A percentile compares a stretch with the other conserved stretches of the same genome.
Conservation (phyloP, 2,329 filamentous ascomycete genomes). For the Dactylella cylindrospora region DNA sequence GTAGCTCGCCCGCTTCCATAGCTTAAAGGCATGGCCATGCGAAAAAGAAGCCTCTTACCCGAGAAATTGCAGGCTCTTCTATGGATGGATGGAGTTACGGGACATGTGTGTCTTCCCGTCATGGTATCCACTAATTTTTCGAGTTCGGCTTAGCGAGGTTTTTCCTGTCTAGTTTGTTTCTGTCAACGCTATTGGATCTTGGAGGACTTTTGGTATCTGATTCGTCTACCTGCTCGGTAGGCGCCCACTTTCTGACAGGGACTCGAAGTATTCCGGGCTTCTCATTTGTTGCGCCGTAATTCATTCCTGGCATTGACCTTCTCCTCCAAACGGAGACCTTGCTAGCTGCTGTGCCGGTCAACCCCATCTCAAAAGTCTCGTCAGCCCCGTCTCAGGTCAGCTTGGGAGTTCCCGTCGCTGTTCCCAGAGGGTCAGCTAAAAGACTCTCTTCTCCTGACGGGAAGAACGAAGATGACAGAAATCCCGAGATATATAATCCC, state of each 20-base stretch:
- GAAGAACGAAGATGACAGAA: too few species aligned
- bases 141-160: slow-evolving; percentile 44
- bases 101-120: slow-evolving; percentile 37
- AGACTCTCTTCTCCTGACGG: too few species aligned
- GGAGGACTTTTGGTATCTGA: slow-evolving; percentile 25
- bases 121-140: slow-evolving; percentile 37
- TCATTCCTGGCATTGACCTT: slow-evolving; percentile 19
- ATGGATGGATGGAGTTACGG: slow-evolving; percentile 32
- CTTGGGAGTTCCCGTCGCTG: slow-evolving; percentile 37
- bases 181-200: slow-evolving; percentile 42
- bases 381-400: slow-evolving; percentile 41
- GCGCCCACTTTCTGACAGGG: slow-evolving; percentile 40
- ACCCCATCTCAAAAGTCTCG: too few species aligned
- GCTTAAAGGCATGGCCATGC: too few species aligned
- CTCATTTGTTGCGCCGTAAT: slow-evolving; percentile 37
- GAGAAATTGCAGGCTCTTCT: slow-evolving; percentile 34
- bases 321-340: slow-evolving; percentile 12
- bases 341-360: slow-evolving; percentile 13
- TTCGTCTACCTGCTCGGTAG: slow-evolving; percentile 38
- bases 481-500: not conserved
- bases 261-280: slow-evolving; percentile 20
- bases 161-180: slow-evolving; percentile 17
- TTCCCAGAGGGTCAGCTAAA: slow-evolving; percentile 26
- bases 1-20: slow-evolving; percentile 32
- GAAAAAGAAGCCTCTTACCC: slow-evolving; percentile 39